These are phyloP conservation scores for Malus sieversii DNA, from an alignment of 306 rosid species.

Conservation along the genomic window DNA sequence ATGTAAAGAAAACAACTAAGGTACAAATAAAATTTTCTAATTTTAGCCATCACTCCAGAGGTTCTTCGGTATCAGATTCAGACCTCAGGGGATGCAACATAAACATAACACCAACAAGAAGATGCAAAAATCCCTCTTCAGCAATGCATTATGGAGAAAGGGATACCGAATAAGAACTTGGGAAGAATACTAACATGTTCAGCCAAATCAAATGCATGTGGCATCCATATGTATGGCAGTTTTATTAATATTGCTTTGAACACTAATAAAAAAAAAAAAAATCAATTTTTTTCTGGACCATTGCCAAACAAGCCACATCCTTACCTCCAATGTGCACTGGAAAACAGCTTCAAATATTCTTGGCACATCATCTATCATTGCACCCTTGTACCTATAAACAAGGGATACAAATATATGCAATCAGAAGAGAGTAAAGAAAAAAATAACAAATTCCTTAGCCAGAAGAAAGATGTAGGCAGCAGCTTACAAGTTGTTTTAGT, in stretches of 20 bases:
- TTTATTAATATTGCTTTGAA: neutral
- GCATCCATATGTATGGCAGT: neutral
- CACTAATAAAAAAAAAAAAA: neutral
- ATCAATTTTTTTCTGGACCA: neutral
- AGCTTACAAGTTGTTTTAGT: neutral
- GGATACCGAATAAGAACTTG: neutral
- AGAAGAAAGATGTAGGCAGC: neutral
- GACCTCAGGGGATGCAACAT: neutral
- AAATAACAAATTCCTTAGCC: neutral
- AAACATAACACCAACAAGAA: neutral
- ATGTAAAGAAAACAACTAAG: constrained; percentile 3
- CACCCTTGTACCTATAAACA: constrained; percentile 62
- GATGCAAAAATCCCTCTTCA: neutral
- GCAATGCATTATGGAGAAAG: neutral
- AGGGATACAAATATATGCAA: neutral
- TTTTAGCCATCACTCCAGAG: neutral
- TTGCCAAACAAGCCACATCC: neutral
- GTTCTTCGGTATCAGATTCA: neutral
- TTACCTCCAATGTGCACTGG: constrained; percentile 96
- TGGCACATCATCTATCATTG: constrained; percentile 92
- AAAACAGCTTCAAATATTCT: constrained; percentile 98
- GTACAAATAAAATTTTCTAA: neutral
- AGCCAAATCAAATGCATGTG: neutral
- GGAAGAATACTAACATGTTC: neutral
- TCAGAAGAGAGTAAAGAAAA: neutral